Percentiles rank a stretch among this genome's conserved stretches.
Conservation (phyloP, 129 eudicot species). For the sunflower (Helianthus annuus) region DNA sequence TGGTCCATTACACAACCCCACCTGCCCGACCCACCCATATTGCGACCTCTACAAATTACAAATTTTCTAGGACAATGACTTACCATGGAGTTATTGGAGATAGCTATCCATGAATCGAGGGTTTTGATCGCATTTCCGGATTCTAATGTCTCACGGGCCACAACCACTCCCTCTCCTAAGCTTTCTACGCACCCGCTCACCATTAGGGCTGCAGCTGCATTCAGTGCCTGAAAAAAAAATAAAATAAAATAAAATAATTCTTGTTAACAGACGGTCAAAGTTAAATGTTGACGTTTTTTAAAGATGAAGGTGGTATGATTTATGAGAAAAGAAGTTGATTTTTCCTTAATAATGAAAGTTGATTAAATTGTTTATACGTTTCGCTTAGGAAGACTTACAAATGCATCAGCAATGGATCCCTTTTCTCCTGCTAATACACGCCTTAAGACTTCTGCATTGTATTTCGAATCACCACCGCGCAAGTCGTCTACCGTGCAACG, state of each 20-base stretch:
- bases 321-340: neutral
- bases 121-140: constrained; percentile 77
- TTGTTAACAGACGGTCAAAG: constrained; percentile 3
- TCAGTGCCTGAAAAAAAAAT: constrained; percentile 56
- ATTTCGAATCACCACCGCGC: constrained; percentile 80
- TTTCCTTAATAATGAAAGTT: constrained; percentile 1
- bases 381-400: constrained; percentile 46
- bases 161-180: constrained; percentile 69
- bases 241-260: neutral
- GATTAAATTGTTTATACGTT: neutral
- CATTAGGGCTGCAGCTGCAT: constrained; percentile 85
- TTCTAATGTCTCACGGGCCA: constrained; percentile 69
- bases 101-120: constrained; percentile 61
- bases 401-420: constrained; percentile 86
- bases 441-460: constrained; percentile 70
- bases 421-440: constrained; percentile 83
- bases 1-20: neutral
- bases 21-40: neutral
- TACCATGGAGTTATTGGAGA: constrained; percentile 52
- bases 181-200: constrained; percentile 64
- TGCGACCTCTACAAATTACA: neutral
- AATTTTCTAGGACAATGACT: constrained; percentile 1
- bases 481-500: constrained; percentile 79
- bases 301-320: neutral
- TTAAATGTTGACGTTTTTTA: neutral